Conservation (phyloP, 2,329 filamentous ascomycete genomes). For the Pseudogymnoascus sp. region DNA sequence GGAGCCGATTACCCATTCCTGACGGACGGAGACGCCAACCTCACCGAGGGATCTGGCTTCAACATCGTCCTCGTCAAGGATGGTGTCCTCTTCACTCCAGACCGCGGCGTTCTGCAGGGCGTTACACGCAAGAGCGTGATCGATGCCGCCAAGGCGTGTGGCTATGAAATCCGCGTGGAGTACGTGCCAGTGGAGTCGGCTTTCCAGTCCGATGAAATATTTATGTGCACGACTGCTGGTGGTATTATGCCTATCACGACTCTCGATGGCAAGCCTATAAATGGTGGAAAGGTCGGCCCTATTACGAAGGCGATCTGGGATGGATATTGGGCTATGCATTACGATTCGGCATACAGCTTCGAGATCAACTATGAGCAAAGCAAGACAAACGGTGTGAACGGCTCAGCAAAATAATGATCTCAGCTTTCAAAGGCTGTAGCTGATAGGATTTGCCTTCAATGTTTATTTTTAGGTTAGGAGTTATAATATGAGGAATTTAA, state of each 20-base stretch:
- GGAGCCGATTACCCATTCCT: constrained; percentile 42
- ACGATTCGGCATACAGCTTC: constrained; percentile 32
- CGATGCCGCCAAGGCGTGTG: constrained; percentile 32
- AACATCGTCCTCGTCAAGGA: constrained; percentile 42
- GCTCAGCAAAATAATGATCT: constrained; percentile 18
- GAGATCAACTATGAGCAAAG: constrained; percentile 24
- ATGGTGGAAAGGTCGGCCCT: constrained; percentile 36
- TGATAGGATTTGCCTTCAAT: neutral
- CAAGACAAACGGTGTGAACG: constrained; percentile 34
- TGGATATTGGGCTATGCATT: constrained; percentile 43
- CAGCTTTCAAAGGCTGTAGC: neutral
- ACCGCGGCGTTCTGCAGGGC: constrained; percentile 41
- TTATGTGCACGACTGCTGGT: constrained; percentile 47
- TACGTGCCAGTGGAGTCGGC: constrained; percentile 35
- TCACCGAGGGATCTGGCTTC: constrained; percentile 44
- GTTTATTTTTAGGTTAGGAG: neutral
- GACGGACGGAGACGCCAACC: constrained; percentile 41
- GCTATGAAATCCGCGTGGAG: constrained; percentile 33
- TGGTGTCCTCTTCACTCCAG: constrained; percentile 37
- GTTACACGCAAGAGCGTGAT: constrained; percentile 43
- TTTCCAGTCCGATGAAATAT: constrained; percentile 40
- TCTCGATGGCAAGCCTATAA: constrained; percentile 37
- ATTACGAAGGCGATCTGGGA: constrained; percentile 44
- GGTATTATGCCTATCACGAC: constrained; percentile 45
- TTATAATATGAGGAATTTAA: constrained; percentile 7